Base-by-base conservation (phyloP, 2,329 filamentous ascomycete genomes). In the Leptographium lundbergii region DNA sequence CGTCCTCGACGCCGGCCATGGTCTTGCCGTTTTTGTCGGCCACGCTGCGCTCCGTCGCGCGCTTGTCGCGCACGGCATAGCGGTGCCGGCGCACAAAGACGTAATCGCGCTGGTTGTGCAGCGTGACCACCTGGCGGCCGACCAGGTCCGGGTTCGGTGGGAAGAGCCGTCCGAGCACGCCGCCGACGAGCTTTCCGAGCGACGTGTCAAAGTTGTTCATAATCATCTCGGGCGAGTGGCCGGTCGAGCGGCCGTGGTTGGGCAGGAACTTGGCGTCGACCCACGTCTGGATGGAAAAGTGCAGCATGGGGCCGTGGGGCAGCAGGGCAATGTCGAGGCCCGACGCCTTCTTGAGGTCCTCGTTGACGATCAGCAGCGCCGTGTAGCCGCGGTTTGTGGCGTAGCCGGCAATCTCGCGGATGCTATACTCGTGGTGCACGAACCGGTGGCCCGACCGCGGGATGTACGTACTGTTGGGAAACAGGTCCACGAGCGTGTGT, bases 171-270 rank as follows among this genome's bases (percentile, higher is more conserved):
- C 87, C 81, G 75, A 99, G 94, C 1, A 96, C 76, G 67, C 90
- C 86, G 10, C 91, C 92, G 0, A 91, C 90, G 47, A 97, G 76
- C 11, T 96, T 77, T 73, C 94, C 94, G 1, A 99, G 79, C 0
- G 92, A 90, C 0, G 94, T 99, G 67, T 88, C 87, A 78, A 99
- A 99, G 70, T 97, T 97, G 57, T 95, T 95, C 52, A 94, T 79
- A 42, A 95, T 70, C 81, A 96, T 78, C 72, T 96, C 92, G 1
- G 91, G 91, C 68, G 89, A 90, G 73, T 96, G 91, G 55, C 89
- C 87, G 1, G 92, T 96, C 0, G 91, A 83, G 65, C 91, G 92
- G 54, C 73, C 94, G 70, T 99, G 92, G 1, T 92, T 91, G 0
- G 91, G 90, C 17, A 99, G 79, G 64, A 88, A 89, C 69, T 87